A percentile compares a stretch with the other conserved stretches of the same genome.
These are phyloP conservation scores for Lachnellula subtilissima DNA, from an alignment of 2,329 filamentous ascomycete genomes.

Conservation along the genomic window DNA sequence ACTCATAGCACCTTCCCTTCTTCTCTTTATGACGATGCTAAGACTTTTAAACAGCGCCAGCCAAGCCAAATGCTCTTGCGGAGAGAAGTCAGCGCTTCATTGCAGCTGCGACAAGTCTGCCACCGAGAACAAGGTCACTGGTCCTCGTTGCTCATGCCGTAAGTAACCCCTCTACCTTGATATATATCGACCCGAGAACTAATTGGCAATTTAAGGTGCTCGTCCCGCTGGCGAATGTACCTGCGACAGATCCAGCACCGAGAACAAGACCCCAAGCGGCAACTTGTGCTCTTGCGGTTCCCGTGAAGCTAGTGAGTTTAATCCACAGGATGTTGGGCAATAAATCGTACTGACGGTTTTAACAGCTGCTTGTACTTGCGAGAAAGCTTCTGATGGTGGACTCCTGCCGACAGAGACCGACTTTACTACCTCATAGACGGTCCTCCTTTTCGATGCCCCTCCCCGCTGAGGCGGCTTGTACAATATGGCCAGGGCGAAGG, in stretches of 20 bases:
- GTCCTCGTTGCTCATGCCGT: constrained; percentile 78
- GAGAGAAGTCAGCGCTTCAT: constrained; percentile 78
- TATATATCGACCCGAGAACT: neutral
- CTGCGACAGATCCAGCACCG: constrained; percentile 64
- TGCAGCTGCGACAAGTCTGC: constrained; percentile 78
- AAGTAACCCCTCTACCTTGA: constrained; percentile 29
- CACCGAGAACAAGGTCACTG: constrained; percentile 68
- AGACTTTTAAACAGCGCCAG: constrained; percentile 40
- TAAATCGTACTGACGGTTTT: constrained; percentile 11
- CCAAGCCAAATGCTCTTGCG: constrained; percentile 78
- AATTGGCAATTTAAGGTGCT: constrained; percentile 36
- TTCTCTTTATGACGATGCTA: neutral
- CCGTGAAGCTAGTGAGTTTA: constrained; percentile 59
- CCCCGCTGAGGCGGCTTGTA: neutral
- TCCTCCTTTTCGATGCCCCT: neutral
- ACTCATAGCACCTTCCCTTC: neutral
- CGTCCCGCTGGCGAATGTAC: constrained; percentile 77
- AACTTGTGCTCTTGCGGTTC: constrained; percentile 72
- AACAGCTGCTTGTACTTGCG: constrained; percentile 72
- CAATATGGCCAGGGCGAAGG: neutral
- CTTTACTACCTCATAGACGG: constrained; percentile 61
- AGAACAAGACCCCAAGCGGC: constrained; percentile 61
- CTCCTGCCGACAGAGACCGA: constrained; percentile 71
- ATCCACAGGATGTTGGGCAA: neutral
- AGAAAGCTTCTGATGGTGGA: constrained; percentile 61